These are phyloP conservation scores for Sutorius australiensis DNA, from an alignment of 768 basidiomycete species.

Conservation along the genomic window DNA sequence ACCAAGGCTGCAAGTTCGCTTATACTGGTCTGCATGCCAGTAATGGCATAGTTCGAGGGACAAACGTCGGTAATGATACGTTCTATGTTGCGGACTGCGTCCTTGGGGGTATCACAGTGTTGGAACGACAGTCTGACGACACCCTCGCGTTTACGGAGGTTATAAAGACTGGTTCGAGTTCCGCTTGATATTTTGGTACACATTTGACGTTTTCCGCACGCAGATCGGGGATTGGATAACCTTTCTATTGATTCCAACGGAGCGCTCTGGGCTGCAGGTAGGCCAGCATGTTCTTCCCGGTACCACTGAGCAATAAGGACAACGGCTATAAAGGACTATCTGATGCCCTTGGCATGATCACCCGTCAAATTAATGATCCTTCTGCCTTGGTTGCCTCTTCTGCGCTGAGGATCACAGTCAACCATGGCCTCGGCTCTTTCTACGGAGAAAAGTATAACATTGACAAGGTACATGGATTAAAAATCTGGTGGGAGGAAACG, in stretches of 20 bases:
- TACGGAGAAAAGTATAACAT: conserved; percentile 59
- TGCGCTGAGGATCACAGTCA: conserved; percentile 50
- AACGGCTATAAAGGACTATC: conserved; percentile 38
- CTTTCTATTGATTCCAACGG: conserved; percentile 56
- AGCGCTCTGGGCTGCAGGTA: conserved; percentile 61
- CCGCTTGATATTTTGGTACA: conserved; percentile 1
- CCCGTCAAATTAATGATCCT: conserved; percentile 43
- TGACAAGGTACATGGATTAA: conserved; percentile 44
- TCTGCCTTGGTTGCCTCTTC: conserved; percentile 42
- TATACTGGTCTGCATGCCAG: conserved; percentile 45
- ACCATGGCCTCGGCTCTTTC: conserved; percentile 47
- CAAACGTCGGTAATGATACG: conserved; percentile 45
- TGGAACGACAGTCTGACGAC: conserved; percentile 59
- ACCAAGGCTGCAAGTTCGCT: conserved; percentile 59
- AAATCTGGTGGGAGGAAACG: not conserved
- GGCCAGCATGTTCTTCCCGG: conserved; percentile 1
- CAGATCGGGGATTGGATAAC: conserved; percentile 59
- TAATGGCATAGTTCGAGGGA: conserved; percentile 60
- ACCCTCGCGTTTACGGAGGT: conserved; percentile 51
- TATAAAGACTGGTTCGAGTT: conserved; percentile 47
- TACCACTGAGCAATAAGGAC: not conserved
- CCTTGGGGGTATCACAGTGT: conserved; percentile 45
- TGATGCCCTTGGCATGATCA: conserved; percentile 31
- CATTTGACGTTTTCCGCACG: conserved; percentile 3
- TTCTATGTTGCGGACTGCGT: conserved; percentile 54